Evolutionary conservation across 2,329 filamentous ascomycete genomes (phyloP), one percentile per base, ranked within the genome.

Genomic region (Xylariales sp.): DNA sequence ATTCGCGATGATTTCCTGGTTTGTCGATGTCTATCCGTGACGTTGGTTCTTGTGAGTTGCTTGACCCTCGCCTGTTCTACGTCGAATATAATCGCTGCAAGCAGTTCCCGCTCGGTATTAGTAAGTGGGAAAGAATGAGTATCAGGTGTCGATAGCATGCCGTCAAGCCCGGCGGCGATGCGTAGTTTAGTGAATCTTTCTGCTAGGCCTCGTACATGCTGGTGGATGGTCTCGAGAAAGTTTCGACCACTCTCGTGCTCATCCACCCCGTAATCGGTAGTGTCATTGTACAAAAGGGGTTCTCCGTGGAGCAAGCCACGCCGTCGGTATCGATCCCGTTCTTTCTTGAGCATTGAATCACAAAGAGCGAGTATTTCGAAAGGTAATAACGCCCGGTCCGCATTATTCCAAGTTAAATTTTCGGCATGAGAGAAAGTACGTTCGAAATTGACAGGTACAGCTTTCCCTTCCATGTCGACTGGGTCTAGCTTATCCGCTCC

Each of bases 401-500:
- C 81, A 71, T 97, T 95, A 75, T 91, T 86, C 86, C 93, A 96
- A 0, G 94, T 97, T 5, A 90, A 75, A 81, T 90, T 81, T 84
- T 93, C 87, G 5, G 87, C 84, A 77, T 98, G 95, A 18, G 89
- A 93, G 85, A 93, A 98, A 0, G 95, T 97, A 54, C 95, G 90
- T 60, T 93, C 89, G 76, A 98, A 97, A 76, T 97, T 88, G 58
- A 99, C 96, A 4, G 96, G 96, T 74, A 93, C 93, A 7, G 93
- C 95, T 70, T 91, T 91, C 50, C 94, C 96, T 80, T 99, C 96
- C 95, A 99, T 99, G 77, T 98, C 94, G 23, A 97, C 92, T 1
- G 96, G 96, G 78, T 99, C 96, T 39, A 99, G 85, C 71, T 95
- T 94, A 76, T 99, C 96, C 39, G 96, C 96, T 78, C 96, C 96